These are phyloP conservation scores for Aquilaria yunnanensis DNA, from an alignment of 345 rosid species.

Conservation along the genomic window DNA sequence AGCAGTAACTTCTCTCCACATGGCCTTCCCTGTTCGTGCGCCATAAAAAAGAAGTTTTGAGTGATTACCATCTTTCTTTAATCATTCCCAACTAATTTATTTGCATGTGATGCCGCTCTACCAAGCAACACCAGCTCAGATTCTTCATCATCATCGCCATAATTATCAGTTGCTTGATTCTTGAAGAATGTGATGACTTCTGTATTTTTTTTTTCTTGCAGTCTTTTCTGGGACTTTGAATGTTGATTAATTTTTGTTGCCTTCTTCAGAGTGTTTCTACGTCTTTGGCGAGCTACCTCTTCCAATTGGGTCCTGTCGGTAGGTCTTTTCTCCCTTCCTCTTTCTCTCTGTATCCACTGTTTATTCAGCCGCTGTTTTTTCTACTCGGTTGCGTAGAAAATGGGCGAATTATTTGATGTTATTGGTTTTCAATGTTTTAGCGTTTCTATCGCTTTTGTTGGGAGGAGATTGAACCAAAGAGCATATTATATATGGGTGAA, in stretches of 20 bases:
- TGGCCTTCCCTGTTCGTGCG: slow-evolving; percentile 37
- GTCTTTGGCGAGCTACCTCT: background rate
- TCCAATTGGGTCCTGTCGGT: slow-evolving; percentile 12
- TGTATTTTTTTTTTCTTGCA: background rate
- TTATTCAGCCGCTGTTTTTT: no score
- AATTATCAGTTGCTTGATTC: slow-evolving; percentile 7
- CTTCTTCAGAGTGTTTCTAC: background rate
- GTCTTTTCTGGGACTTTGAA: background rate
- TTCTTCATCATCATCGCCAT: slow-evolving; percentile 16
- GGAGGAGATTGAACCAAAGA: slow-evolving; percentile 19
- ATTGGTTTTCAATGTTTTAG: background rate
- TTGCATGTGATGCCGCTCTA: slow-evolving; percentile 41
- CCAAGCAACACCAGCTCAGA: slow-evolving; percentile 43
- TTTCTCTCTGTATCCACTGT: no score
- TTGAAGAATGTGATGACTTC: background rate
- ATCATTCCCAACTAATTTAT: slow-evolving; percentile 15
- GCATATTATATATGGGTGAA: slow-evolving; percentile 9
- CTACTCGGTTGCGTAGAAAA: no score
- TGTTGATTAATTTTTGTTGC: background rate
- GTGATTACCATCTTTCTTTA: background rate
- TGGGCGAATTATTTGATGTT: background rate
- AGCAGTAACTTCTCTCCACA: slow-evolving; percentile 17
- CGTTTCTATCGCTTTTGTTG: slow-evolving; percentile 6
- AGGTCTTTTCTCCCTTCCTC: background rate
- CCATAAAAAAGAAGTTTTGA: background rate